Conservation (phyloP, 2,329 filamentous ascomycete species). For the Aspergillus japonicus region DNA sequence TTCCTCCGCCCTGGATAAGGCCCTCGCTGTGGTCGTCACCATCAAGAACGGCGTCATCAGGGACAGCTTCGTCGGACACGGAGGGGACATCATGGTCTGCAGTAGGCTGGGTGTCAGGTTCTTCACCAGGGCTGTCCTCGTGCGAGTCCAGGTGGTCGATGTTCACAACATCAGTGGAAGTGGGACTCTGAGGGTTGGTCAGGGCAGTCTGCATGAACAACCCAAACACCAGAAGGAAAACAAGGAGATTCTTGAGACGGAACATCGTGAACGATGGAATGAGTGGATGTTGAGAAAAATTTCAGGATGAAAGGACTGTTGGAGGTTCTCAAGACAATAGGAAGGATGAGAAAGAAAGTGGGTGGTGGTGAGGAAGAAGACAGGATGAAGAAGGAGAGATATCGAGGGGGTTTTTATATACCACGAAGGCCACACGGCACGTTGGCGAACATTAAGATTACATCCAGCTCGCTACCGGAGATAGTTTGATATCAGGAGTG, state of each 20-base stretch:
- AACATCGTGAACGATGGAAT: not conserved
- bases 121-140: not conserved
- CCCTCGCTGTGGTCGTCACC: no score
- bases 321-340: not conserved
- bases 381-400: not conserved
- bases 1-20: no score
- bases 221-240: not conserved
- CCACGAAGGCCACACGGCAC: not conserved
- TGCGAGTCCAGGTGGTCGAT: not conserved
- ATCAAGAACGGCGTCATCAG: no score
- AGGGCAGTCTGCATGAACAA: not conserved
- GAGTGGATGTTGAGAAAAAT: not conserved
- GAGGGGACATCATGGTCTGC: no score
- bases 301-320: not conserved
- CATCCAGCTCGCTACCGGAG: not conserved
- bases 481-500: not conserved
- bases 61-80: no score
- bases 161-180: not conserved
- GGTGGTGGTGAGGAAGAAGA: not conserved
- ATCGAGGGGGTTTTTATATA: not conserved
- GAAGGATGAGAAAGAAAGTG: not conserved
- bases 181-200: not conserved
- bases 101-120: no score
- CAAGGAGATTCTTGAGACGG: not conserved
- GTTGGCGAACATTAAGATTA: not conserved